Percentiles rank a stretch among this genome's conserved stretches.
Conservation (phyloP, 208 protist species). For the Acanthamoeba royreba region DNA sequence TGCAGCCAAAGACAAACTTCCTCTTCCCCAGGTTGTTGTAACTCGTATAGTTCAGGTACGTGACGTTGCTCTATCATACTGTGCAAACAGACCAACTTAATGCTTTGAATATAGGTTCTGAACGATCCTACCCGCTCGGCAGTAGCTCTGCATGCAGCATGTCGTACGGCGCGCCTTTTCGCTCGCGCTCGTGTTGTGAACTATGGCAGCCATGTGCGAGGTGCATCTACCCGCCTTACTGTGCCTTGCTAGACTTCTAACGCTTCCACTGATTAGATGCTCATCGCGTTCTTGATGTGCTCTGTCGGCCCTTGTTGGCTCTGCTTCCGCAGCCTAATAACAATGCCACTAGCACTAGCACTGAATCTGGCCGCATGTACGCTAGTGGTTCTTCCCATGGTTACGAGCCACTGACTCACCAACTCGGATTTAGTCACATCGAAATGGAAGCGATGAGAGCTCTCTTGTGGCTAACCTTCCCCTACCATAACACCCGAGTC, state of each 20-base stretch:
- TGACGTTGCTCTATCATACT: too few relatives aligned
- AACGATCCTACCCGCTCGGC: neutral
- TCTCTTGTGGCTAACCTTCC: slow-evolving; percentile 5
- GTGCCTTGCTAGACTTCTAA: neutral
- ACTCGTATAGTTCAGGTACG: neutral
- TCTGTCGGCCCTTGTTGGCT: neutral
- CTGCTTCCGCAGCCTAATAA: neutral
- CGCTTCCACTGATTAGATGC: too few relatives aligned
- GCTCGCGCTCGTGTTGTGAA: neutral
- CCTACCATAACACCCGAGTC: neutral
- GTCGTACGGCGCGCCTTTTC: neutral
- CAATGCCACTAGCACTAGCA: neutral
- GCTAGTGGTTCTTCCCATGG: too few relatives aligned
- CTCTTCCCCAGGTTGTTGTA: neutral
- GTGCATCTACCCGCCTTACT: neutral
- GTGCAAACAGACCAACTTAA: neutral
- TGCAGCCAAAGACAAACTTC: neutral
- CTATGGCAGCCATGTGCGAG: neutral
- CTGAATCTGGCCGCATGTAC: neutral
- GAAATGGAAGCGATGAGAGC: neutral
- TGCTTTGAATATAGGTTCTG: neutral
- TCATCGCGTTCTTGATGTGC: neutral
- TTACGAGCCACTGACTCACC: neutral
- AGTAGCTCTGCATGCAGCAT: neutral
- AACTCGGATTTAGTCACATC: neutral